Conservation (phyloP, 169 alveolate species). For the Plasmodium gonderi region DNA sequence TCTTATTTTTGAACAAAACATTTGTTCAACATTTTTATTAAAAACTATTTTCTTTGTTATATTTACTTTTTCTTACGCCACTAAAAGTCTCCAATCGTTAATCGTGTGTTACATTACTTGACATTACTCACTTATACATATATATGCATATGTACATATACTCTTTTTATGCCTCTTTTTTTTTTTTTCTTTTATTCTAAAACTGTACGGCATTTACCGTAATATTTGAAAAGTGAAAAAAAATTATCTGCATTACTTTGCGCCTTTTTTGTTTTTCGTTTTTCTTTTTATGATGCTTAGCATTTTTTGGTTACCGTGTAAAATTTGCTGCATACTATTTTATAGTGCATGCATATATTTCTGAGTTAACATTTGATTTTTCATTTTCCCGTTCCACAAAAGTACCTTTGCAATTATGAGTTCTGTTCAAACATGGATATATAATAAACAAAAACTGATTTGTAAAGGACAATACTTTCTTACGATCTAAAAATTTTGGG, state of each 20-base stretch:
- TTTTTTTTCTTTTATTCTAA: constrained; percentile 17
- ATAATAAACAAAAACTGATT: background rate
- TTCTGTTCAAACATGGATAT: background rate
- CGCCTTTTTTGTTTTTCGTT: background rate
- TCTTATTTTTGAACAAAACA: background rate
- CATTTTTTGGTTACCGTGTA: background rate
- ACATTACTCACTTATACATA: background rate
- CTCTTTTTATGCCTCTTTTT: background rate
- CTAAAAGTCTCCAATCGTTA: background rate
- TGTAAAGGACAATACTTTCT: constrained; percentile 20
- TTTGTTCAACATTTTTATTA: background rate
- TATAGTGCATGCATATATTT: background rate
- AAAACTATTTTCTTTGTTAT: background rate
- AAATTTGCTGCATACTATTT: background rate
- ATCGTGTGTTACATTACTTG: background rate
- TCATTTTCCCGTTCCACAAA: background rate
- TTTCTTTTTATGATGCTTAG: no score
- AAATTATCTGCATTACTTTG: background rate
- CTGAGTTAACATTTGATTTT: background rate
- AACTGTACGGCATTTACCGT: background rate
- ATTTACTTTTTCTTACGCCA: background rate
- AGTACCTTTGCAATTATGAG: constrained; percentile 3
- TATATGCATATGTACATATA: background rate
- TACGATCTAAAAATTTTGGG: background rate
- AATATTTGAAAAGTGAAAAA: background rate